Evolutionary conservation across 2,329 filamentous ascomycete genomes (phyloP).

Genomic region (Verticillium nubilum): DNA sequence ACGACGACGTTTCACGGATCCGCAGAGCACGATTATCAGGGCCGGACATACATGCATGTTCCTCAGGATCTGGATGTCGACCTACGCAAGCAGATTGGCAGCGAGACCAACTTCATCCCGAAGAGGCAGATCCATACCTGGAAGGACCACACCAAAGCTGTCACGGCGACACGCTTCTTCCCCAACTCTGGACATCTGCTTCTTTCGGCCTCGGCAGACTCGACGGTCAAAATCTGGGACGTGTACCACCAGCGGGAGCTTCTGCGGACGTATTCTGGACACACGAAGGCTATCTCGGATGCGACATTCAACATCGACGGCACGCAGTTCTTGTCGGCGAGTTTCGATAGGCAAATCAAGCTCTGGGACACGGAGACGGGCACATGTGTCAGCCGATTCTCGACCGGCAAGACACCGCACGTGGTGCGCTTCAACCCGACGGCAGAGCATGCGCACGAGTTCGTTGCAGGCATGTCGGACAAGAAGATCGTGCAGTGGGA

Average conservation of each 20-base stretch:
- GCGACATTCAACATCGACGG: constrained; percentile 80
- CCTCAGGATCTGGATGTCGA: constrained; percentile 87
- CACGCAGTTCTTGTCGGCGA: constrained; percentile 81
- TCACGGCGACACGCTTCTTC: constrained; percentile 88
- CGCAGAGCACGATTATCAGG: constrained; percentile 85
- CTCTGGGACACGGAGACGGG: constrained; percentile 98
- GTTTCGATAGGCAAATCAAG: constrained; percentile 94
- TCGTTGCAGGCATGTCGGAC: constrained; percentile 93
- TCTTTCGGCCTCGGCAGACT: constrained; percentile 83
- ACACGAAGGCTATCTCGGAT: constrained; percentile 85
- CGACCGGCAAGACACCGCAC: constrained; percentile 90
- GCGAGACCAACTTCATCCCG: constrained; percentile 82
- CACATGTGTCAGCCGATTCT: constrained; percentile 80
- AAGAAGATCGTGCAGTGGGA: constrained; percentile 99
- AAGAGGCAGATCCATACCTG: constrained; percentile 92
- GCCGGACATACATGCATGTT: constrained; percentile 95
- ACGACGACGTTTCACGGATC: constrained; percentile 83
- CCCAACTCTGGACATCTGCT: constrained; percentile 82
- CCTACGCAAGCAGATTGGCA: constrained; percentile 73
- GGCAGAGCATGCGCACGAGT: constrained; percentile 73
- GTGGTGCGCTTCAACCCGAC: constrained; percentile 90
- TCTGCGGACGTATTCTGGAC: constrained; percentile 84
- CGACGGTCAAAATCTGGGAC: constrained; percentile 90
- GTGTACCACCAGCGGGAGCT: constrained; percentile 86
- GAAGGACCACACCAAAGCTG: constrained; percentile 77